phyloP scores from a whole-genome alignment of 768 basidiomycete species.

The Calocera cornea region DNA sequence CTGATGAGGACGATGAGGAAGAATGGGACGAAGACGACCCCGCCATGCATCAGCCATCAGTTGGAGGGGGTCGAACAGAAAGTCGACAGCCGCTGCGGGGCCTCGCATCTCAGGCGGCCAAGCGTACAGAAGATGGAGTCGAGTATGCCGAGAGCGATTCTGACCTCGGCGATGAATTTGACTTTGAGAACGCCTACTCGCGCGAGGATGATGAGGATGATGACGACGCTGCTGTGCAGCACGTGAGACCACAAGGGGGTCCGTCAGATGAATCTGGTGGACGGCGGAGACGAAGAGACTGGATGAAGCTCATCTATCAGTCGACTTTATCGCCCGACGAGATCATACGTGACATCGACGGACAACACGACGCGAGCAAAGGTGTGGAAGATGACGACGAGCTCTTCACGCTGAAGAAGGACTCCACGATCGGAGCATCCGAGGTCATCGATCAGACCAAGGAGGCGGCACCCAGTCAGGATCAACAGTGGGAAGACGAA shows the following conservation, averaged over 20 bases:
- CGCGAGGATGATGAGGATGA: conserved; percentile 40
- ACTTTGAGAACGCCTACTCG: conserved; percentile 29
- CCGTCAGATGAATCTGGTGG: conserved; percentile 32
- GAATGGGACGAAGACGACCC: conserved; percentile 23
- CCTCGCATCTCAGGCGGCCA: conserved; percentile 22
- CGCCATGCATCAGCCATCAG: conserved; percentile 14
- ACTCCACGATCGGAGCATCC: conserved; percentile 26
- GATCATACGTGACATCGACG: conserved; percentile 36
- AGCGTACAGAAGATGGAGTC: conserved; percentile 32
- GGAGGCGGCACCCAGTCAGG: conserved; percentile 32
- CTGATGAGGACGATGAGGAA: conserved; percentile 19
- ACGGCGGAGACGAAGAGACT: conserved; percentile 37
- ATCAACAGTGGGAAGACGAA: conserved; percentile 72
- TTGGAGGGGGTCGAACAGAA: conserved; percentile 33
- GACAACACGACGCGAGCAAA: conserved; percentile 16
- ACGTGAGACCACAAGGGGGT: conserved; percentile 22
- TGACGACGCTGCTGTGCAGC: conserved; percentile 35
- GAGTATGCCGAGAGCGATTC: conserved; percentile 73
- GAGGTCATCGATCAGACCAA: conserved; percentile 60
- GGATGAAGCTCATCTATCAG: conserved; percentile 76
- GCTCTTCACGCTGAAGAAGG: conserved; percentile 52
- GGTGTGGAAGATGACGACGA: conserved; percentile 46
- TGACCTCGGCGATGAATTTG: conserved; percentile 38
- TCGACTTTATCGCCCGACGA: conserved; percentile 53
- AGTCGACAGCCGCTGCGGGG: conserved; percentile 34